A percentile compares a stretch with the other conserved stretches of the same genome.
These are phyloP conservation scores for Vigna nakashimae DNA, from an alignment of 306 rosid species.

Conservation along the genomic window DNA sequence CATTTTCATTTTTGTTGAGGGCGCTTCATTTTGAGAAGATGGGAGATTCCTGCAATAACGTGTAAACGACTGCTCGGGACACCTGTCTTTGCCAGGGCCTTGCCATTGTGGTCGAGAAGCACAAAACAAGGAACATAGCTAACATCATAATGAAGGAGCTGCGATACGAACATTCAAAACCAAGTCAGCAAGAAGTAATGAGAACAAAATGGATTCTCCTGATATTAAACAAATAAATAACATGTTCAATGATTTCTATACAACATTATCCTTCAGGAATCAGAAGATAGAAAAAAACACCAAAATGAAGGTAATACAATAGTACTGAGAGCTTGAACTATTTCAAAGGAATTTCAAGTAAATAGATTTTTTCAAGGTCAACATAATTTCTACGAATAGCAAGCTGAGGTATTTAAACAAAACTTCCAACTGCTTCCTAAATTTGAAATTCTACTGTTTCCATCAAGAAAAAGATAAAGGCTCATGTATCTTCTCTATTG, in stretches of 20 bases:
- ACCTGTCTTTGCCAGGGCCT: conserved; percentile 84
- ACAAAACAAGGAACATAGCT: conserved; percentile 92
- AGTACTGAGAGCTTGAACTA: not conserved
- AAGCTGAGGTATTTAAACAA: not conserved
- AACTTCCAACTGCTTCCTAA: not conserved
- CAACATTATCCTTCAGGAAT: not conserved
- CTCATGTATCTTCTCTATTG: not conserved
- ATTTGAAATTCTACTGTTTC: not conserved
- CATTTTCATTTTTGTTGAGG: conserved; percentile 44
- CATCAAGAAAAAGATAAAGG: not conserved
- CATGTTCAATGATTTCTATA: conserved; percentile 4
- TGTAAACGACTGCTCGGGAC: conserved; percentile 84
- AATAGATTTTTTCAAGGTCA: not conserved
- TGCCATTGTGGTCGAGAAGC: conserved; percentile 79
- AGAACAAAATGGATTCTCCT: not conserved
- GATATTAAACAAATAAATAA: not conserved
- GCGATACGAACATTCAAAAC: conserved; percentile 45
- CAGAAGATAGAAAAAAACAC: not conserved
- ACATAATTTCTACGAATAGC: not conserved
- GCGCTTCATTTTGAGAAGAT: conserved; percentile 82
- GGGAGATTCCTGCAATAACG: conserved; percentile 86
- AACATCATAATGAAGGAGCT: conserved; percentile 88
- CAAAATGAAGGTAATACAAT: not conserved
- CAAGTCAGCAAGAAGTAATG: conserved; percentile 32
- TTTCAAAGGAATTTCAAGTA: not conserved